Evolutionary conservation across 2,329 filamentous ascomycete species (phyloP).

Genomic region (Fusarium penzigii): DNA sequence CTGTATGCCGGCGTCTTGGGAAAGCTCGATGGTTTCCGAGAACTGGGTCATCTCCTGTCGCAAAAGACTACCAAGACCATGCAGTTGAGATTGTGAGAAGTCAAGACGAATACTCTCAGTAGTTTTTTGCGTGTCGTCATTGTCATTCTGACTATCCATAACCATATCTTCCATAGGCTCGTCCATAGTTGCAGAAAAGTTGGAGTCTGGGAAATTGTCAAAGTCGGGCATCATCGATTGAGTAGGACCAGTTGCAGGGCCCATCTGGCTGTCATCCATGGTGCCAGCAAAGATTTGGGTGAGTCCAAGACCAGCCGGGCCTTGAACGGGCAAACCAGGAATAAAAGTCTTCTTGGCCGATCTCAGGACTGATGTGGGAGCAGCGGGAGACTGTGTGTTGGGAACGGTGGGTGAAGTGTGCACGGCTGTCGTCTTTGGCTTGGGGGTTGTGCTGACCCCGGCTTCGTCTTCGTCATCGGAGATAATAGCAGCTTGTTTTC

Average conservation of each 20-base stretch:
- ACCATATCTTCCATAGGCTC: slow-evolving; percentile 54
- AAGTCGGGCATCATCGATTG: slow-evolving; percentile 59
- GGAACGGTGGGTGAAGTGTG: slow-evolving; percentile 44
- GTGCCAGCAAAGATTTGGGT: slow-evolving; percentile 92
- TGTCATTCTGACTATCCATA: slow-evolving; percentile 43
- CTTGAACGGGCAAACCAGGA: slow-evolving; percentile 63
- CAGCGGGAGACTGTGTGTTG: slow-evolving; percentile 51
- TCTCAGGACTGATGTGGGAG: slow-evolving; percentile 65
- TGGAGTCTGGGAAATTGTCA: slow-evolving; percentile 57
- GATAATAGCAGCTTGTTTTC: slow-evolving; percentile 54
- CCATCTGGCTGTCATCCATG: slow-evolving; percentile 66
- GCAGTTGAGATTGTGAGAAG: slow-evolving; percentile 62
- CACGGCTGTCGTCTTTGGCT: slow-evolving; percentile 40
- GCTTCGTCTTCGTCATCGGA: slow-evolving; percentile 64
- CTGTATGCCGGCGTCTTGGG: slow-evolving; percentile 79
- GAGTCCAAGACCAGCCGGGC: slow-evolving; percentile 68
- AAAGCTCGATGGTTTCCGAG: slow-evolving; percentile 72
- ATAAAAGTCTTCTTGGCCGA: slow-evolving; percentile 71
- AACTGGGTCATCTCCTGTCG: slow-evolving; percentile 58
- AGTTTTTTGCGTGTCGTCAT: slow-evolving; percentile 32
- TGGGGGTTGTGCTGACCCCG: slow-evolving; percentile 49
- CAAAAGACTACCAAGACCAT: slow-evolving; percentile 58
- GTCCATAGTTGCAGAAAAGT: slow-evolving; percentile 62
- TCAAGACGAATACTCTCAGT: slow-evolving; percentile 54
- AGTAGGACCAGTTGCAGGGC: slow-evolving; percentile 33